These are phyloP conservation scores for Podospora conica DNA, from an alignment of 495 filamentous ascomycete species.

Conservation along the genomic window DNA sequence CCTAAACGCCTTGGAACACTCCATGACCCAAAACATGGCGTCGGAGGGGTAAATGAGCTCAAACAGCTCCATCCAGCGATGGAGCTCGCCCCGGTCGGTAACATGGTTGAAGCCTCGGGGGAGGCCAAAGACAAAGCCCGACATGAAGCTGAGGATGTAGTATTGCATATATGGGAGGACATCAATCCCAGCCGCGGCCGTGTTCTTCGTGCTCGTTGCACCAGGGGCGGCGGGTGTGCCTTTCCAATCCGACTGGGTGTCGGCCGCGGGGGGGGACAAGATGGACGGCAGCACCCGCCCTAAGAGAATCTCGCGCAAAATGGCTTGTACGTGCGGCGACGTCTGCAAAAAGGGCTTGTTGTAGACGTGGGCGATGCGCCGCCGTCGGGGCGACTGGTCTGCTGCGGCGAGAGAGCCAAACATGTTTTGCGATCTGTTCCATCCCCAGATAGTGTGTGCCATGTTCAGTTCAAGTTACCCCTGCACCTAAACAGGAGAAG, in stretches of 20 bases:
- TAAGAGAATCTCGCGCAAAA: background rate
- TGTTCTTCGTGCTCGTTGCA: no score
- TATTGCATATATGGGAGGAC: background rate
- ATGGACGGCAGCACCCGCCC: background rate
- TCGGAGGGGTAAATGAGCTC: background rate
- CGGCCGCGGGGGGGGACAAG: background rate
- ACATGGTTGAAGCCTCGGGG: background rate
- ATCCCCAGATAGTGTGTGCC: background rate
- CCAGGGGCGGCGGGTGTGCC: no score
- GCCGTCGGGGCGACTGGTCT: background rate
- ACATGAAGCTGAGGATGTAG: background rate
- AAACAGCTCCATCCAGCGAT: background rate
- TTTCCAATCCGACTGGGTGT: no score
- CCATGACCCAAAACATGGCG: background rate
- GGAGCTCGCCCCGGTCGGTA: background rate
- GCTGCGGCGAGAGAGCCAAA: background rate
- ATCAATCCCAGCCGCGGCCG: background rate
- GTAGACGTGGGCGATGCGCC: background rate
- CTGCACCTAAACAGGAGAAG: background rate
- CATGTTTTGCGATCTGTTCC: background rate
- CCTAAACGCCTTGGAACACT: background rate
- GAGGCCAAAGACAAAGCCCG: background rate
- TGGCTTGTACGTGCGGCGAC: background rate
- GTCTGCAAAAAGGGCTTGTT: background rate
- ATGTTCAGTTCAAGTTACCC: no score